These are phyloP conservation scores for Paramecium tetraurelia DNA, from an alignment of 73 alveolate species.

Conservation along the genomic window DNA sequence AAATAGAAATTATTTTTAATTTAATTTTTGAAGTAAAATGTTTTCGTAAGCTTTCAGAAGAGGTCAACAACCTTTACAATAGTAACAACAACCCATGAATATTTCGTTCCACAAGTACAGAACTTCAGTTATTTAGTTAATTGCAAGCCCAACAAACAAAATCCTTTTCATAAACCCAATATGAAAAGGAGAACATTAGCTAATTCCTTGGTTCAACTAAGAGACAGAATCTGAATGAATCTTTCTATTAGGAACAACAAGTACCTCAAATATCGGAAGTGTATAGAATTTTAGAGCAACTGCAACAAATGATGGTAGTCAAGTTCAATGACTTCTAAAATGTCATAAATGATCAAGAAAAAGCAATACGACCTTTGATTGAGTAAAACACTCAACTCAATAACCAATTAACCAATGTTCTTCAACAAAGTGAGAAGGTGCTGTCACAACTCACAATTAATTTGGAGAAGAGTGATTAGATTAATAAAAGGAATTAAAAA, in stretches of 20 bases:
- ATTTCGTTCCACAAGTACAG: neutral
- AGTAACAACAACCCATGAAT: neutral
- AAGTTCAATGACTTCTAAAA: neutral
- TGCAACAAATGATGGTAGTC: neutral
- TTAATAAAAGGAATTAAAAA: neutral
- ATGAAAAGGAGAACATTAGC: neutral
- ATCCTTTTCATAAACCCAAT: neutral
- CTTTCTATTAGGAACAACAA: neutral
- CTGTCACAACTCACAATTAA: neutral
- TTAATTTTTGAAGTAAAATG: neutral
- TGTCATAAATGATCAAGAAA: neutral
- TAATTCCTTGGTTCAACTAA: neutral
- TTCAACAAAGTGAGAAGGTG: neutral
- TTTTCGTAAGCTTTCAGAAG: neutral
- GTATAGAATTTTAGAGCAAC: neutral
- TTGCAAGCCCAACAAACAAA: neutral
- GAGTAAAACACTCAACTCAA: neutral
- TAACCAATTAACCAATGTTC: neutral
- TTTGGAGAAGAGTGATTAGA: conserved; percentile 12
- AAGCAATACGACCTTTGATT: neutral
- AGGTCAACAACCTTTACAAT: neutral
- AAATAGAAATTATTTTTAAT: neutral
- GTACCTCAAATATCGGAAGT: neutral
- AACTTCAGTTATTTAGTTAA: neutral
- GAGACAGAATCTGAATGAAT: neutral